Percentiles rank a stretch among this genome's conserved stretches.
phyloP scores from a whole-genome alignment of 2,329 filamentous ascomycete genomes.

The Alternaria consortialis region DNA sequence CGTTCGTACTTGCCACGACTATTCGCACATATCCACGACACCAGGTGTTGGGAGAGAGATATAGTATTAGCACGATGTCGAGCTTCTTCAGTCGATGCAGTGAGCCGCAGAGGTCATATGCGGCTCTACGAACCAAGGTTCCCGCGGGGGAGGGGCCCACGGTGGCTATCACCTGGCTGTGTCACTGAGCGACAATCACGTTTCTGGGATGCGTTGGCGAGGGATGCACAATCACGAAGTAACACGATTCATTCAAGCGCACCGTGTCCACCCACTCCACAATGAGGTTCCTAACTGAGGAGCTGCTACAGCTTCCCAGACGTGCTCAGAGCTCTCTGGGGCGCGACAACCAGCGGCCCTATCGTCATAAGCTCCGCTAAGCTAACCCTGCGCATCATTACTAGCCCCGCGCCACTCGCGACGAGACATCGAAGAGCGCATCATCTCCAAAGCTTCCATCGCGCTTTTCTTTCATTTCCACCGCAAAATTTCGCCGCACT shows the following conservation, averaged over 20 bases:
- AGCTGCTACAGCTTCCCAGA: neutral
- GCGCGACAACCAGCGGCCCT: neutral
- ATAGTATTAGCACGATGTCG: neutral
- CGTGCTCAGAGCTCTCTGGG: neutral
- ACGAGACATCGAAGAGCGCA: conserved; percentile 10
- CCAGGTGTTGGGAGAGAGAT: neutral
- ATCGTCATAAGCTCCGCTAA: conserved; percentile 16
- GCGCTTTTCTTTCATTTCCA: neutral
- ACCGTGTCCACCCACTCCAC: neutral
- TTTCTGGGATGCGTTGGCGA: neutral
- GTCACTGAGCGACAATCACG: conserved; percentile 9
- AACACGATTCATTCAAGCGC: neutral
- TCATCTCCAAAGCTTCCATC: conserved; percentile 14
- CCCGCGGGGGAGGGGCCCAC: conserved; percentile 15
- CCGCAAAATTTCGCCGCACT: neutral
- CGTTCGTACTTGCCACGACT: conserved; percentile 7
- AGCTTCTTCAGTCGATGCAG: neutral
- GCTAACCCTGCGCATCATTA: conserved; percentile 4
- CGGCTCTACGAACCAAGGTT: conserved; percentile 10
- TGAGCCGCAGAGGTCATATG: conserved; percentile 18
- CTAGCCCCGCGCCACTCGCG: conserved; percentile 15
- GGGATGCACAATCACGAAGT: neutral
- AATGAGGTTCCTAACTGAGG: neutral
- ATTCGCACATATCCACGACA: neutral
- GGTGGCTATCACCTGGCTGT: conserved; percentile 18